Evolutionary conservation across 352 stramenopile genomes (phyloP), one percentile per base, ranked within the genome.

Genomic region (Bremia lactucae): DNA sequence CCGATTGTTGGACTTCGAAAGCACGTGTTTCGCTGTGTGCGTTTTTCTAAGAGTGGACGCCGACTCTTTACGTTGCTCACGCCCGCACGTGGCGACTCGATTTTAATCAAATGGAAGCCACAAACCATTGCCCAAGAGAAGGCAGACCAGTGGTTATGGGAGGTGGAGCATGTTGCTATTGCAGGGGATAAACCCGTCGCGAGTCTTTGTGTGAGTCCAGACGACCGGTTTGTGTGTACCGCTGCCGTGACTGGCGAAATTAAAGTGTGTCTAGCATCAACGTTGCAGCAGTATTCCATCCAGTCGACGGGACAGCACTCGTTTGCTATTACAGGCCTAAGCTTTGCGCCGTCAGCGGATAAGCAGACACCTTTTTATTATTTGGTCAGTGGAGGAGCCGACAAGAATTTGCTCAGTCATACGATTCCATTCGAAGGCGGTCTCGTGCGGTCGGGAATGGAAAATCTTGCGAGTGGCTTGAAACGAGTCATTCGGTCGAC

Each of bases 271-370:
- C 38, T 64, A 6, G 40, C 73, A 2, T 51, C 48, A 3, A 72
- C 52, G 9, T 40, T 91, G 14, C 49, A 65, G 11, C 49, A 64
- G 35, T 84, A 83, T 56, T 71, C 68, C 29, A 72, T 67, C 38
- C 46, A 52, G 14, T 83, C 66, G 16, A 61, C 49, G 6, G 64
- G 75, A 29, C 59, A 87, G 50, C 79, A 91, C 51, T 68, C 62
- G 22, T 89, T 91, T 34, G 79, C 79, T 16, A 87, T 91, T 52
- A 91, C 79, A 4, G 79, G 79, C 21, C 83, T 91, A 68, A 80
- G 68, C 24, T 88, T 85, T 35, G 59, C 63, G n/a, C 46, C 58
- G 4, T 39, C 55, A 0, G 45, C 36, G 3, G 59, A 71, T 36
- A 71, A 65, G 14, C 53, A 62, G 11, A 52, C 60, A 2, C 54